Conservation (phyloP, 169 alveolate genomes). For the Plasmodium adleri region DNA sequence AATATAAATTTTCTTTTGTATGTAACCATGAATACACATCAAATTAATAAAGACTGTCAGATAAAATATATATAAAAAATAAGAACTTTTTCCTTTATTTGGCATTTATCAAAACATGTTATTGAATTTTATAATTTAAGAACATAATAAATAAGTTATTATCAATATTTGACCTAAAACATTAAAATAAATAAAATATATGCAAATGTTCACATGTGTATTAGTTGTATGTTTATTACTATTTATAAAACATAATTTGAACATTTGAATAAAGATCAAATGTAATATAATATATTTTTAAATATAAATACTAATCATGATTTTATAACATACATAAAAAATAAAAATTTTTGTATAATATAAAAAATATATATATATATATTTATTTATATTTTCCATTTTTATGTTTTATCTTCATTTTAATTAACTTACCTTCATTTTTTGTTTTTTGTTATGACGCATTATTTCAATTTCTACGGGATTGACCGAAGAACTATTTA, state of each 20-base stretch:
- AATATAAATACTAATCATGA: no score
- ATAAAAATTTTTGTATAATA: no score
- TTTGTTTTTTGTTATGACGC: conserved; percentile 46
- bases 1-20: not conserved
- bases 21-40: conserved; percentile 10
- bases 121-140: not conserved
- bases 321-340: no score
- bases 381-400: no score
- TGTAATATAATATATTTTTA: no score
- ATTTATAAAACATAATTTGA: no score
- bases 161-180: conserved; percentile 23
- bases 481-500: conserved; percentile 37
- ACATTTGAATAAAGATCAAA: no score
- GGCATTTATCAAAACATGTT: conserved; percentile 56
- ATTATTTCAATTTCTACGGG: conserved; percentile 24
- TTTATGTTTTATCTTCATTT: no score
- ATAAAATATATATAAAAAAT: conserved; percentile 4
- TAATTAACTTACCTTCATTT: conserved; percentile 21
- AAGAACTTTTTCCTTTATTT: conserved; percentile 10
- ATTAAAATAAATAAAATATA: not conserved
- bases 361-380: no score
- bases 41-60: conserved; percentile 15
- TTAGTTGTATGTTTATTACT: no score
- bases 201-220: not conserved
- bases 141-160: not conserved